A percentile compares a stretch with the other conserved stretches of the same genome.
Conservation (phyloP, 805 yeast genomes). For the Candida parachauliodes region DNA sequence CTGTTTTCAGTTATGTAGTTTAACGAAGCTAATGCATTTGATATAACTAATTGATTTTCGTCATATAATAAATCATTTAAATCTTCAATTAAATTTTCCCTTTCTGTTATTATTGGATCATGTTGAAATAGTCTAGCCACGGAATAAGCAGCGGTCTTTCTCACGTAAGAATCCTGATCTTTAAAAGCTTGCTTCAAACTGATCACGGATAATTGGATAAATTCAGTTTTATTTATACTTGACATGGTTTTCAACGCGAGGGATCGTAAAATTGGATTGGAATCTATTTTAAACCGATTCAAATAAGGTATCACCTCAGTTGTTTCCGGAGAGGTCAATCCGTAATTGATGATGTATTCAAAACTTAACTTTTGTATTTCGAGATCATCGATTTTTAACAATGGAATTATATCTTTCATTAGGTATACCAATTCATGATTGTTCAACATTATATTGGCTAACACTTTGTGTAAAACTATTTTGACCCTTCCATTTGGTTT, state of each 20-base stretch:
- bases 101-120: conserved; percentile 44
- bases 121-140: conserved; percentile 64
- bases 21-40: conserved; percentile 70
- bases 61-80: conserved; percentile 57
- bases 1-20: conserved; percentile 59
- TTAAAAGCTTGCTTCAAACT: conserved; percentile 31
- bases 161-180: conserved; percentile 55
- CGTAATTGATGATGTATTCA: conserved; percentile 61
- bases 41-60: conserved; percentile 54
- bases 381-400: conserved; percentile 55
- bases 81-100: conserved; percentile 40
- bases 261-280: conserved; percentile 48
- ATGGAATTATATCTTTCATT: conserved; percentile 56
- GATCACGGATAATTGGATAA: conserved; percentile 41
- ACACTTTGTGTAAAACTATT: conserved; percentile 56
- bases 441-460: conserved; percentile 82
- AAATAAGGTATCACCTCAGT: conserved; percentile 53
- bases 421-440: conserved; percentile 70
- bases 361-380: conserved; percentile 72
- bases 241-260: conserved; percentile 64
- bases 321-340: conserved; percentile 55
- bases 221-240: conserved; percentile 54
- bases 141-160: conserved; percentile 67
- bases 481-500: conserved; percentile 36
- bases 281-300: conserved; percentile 47